phyloP scores from a whole-genome alignment of 495 filamentous ascomycete genomes.

The Penicillium tannophilum region DNA sequence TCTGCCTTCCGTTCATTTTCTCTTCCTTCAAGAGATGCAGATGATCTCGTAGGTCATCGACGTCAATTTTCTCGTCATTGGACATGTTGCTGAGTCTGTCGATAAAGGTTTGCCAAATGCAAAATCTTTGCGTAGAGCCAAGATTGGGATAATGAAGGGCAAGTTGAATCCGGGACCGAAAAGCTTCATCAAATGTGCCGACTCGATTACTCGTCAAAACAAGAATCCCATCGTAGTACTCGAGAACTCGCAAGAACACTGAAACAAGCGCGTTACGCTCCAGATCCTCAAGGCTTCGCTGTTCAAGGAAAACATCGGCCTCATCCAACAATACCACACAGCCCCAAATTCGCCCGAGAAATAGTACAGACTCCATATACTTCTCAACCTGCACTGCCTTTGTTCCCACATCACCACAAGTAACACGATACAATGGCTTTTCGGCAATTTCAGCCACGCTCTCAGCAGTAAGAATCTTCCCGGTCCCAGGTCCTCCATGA shows the following conservation, averaged over 20 bases:
- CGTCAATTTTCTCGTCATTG: slow-evolving; percentile 4
- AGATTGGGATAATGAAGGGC: slow-evolving; percentile 38
- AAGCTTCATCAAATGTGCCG: slow-evolving; percentile 51
- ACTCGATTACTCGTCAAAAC: slow-evolving; percentile 47
- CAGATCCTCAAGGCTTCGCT: slow-evolving; percentile 41
- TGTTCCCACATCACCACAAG: slow-evolving; percentile 41
- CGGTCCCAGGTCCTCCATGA: slow-evolving; percentile 52
- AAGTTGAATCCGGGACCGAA: slow-evolving; percentile 54
- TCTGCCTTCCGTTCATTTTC: slow-evolving; percentile 43
- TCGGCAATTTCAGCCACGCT: slow-evolving; percentile 29
- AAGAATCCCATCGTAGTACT: slow-evolving; percentile 54
- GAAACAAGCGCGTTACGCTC: slow-evolving; percentile 52
- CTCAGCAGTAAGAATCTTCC: slow-evolving; percentile 42
- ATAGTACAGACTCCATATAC: slow-evolving; percentile 42
- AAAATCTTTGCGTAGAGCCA: slow-evolving; percentile 13
- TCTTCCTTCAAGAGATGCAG: slow-evolving; percentile 22
- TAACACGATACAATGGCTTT: slow-evolving; percentile 33
- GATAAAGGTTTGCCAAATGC: slow-evolving; percentile 46
- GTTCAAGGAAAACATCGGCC: slow-evolving; percentile 58
- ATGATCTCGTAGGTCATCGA: slow-evolving; percentile 14
- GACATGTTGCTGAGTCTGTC: slow-evolving; percentile 16
- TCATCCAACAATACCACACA: slow-evolving; percentile 59
- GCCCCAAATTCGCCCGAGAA: slow-evolving; percentile 45
- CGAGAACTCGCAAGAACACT: slow-evolving; percentile 58
- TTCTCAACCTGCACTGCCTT: slow-evolving; percentile 40